Evolutionary conservation across 805 yeast species (phyloP), one percentile per base, ranked within the genome.

Genomic region (Candida fluviatilis): DNA sequence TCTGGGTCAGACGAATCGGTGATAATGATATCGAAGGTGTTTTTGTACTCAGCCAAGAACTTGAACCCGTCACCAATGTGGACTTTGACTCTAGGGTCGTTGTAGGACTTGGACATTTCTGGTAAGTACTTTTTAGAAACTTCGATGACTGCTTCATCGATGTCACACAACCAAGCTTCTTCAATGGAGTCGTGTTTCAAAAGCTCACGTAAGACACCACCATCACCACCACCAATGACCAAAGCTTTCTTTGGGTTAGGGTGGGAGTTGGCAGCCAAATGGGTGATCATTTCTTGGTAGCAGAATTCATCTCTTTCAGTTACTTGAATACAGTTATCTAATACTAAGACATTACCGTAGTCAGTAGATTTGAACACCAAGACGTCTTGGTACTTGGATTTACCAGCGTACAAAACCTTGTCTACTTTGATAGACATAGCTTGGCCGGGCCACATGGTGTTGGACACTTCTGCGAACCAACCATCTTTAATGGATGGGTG

Each of bases 361-460:
- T 84, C 83, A 40, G 95, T 81, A 36, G 95, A 84, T 68, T 90
- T 86, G 72, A 91, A 93, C 38, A 93, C 93, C 41, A 91, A 71
- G 14, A 91, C 90, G 57, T 91, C 98, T 71, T 91, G 99, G 66
- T 84, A 91, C 64, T 82, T 76, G 43, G 96, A 86, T 64, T 82
- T 76, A 62, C 84, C 95, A 45, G 77, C 84, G 66, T 85, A 89
- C 49, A 91, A 74, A 37, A 91, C 77, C 64, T 89, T 80, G 50
- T 91, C 88, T 41, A 91, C 98, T 48, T 81, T 77, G 51, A 91
- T 73, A 37, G 89, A 78, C 93, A 93, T 82, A 51, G 97, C 98
- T 75, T 90, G 96, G 49, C 99, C 99, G 21, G 99, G 98, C 95
- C 96, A 91, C 87, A 88, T 84, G 59, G 95, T 86, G 64, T 90